phyloP scores from a whole-genome alignment of 2,329 filamentous ascomycete species.

The Xylaria sp. region DNA sequence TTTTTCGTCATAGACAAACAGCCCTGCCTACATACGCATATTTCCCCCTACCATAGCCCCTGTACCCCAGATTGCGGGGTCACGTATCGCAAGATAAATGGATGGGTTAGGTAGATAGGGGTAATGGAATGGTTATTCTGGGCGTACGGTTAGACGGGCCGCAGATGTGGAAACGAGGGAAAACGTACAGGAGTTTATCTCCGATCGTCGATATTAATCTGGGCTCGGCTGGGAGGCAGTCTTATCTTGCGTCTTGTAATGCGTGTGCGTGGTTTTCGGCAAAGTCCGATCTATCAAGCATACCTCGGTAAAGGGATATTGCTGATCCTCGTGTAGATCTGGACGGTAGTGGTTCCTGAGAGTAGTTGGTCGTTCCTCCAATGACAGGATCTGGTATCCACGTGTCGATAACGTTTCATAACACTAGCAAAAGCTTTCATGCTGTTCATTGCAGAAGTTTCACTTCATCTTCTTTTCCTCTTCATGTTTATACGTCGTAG shows the following conservation, averaged over 20 bases:
- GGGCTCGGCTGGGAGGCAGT: slow-evolving; percentile 2
- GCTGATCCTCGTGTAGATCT: not conserved
- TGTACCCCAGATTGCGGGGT: slow-evolving; percentile 4
- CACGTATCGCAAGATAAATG: not conserved
- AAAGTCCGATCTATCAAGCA: slow-evolving; percentile 6
- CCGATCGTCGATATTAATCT: slow-evolving; percentile 20
- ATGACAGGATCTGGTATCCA: not conserved
- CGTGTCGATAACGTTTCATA: not conserved
- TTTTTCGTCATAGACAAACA: not conserved
- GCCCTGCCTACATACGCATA: not conserved
- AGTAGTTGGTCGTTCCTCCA: not conserved
- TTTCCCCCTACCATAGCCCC: not conserved
- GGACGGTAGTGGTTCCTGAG: not conserved
- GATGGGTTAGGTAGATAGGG: not conserved
- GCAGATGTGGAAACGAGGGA: too few species aligned
- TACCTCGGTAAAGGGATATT: not conserved
- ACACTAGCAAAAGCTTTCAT: not conserved
- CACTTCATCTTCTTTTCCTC: not conserved
- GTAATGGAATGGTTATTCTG: not conserved
- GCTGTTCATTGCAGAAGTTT: not conserved
- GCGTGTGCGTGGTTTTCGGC: not conserved
- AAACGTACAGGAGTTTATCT: not conserved
- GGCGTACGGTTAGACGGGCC: slow-evolving; percentile 27
- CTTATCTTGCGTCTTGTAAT: slow-evolving; percentile 6
- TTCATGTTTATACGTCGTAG: not conserved